phyloP scores from a whole-genome alignment of 164 flowering plant species.

The Buxus sempervirens region DNA sequence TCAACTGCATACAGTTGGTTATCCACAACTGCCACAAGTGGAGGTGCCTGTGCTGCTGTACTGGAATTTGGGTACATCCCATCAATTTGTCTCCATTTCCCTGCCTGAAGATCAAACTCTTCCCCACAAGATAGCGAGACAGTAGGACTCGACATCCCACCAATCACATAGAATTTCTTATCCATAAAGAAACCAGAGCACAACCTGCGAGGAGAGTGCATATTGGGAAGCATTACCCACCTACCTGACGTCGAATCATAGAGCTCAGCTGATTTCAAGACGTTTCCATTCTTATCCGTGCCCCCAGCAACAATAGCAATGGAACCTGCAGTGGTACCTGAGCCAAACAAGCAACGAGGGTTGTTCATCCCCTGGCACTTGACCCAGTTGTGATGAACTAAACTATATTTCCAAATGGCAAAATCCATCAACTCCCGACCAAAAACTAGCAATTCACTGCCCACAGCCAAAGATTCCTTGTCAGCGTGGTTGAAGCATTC shows the following conservation, averaged over 20 bases:
- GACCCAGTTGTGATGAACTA: conserved; percentile 12
- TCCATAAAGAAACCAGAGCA: conserved; percentile 22
- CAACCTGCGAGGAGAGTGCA: conserved; percentile 16
- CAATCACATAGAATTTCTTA: conserved; percentile 19
- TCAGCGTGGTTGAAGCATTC: conserved; percentile 20
- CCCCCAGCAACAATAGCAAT: conserved; percentile 23
- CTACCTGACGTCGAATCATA: conserved; percentile 10
- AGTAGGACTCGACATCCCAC: conserved; percentile 12
- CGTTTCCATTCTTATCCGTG: conserved; percentile 7
- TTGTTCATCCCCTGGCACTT: conserved; percentile 11
- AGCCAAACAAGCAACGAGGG: conserved; percentile 23
- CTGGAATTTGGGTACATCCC: conserved; percentile 4
- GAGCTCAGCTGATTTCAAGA: conserved; percentile 17
- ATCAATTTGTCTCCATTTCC: conserved; percentile 1
- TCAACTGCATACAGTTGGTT: conserved; percentile 10
- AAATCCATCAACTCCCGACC: conserved; percentile 11
- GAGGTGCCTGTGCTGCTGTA: conserved; percentile 3
- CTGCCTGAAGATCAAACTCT: not conserved
- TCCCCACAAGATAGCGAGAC: not conserved
- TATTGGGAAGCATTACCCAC: conserved; percentile 14
- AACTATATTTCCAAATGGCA: conserved; percentile 14
- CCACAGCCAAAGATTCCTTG: conserved; percentile 26
- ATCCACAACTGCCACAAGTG: conserved; percentile 7
- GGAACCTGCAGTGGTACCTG: conserved; percentile 10
- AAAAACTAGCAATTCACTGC: conserved; percentile 25